phyloP scores from a whole-genome alignment of 208 protist genomes.

The Trypanosoma boissoni region DNA sequence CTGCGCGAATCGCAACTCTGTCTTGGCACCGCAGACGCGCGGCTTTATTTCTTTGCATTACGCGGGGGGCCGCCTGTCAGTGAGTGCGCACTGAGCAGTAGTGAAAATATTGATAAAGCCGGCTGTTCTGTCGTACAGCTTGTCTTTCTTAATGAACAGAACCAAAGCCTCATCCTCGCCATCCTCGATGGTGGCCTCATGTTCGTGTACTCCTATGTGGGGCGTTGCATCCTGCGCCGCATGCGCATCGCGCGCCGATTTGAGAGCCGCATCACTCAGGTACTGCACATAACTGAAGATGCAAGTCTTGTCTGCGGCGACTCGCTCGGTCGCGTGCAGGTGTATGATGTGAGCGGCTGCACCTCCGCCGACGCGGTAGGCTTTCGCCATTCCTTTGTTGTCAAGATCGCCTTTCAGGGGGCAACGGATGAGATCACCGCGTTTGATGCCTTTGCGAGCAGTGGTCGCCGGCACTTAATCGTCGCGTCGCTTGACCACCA shows the following conservation, averaged over 20 bases:
- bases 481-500: constrained; percentile 55
- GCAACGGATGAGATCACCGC: constrained; percentile 33
- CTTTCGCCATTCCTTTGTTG: constrained; percentile 20
- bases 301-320: constrained; percentile 33
- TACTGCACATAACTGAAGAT: constrained; percentile 31
- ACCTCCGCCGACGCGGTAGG: constrained; percentile 21
- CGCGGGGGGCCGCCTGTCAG: constrained; percentile 53
- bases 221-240: constrained; percentile 39
- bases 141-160: constrained; percentile 64
- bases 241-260: constrained; percentile 35
- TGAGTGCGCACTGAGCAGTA: constrained; percentile 43
- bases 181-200: constrained; percentile 69
- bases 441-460: constrained; percentile 12
- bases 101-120: constrained; percentile 35
- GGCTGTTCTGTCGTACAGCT: constrained; percentile 62
- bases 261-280: constrained; percentile 38
- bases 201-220: constrained; percentile 69
- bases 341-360: constrained; percentile 42
- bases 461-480: constrained; percentile 24
- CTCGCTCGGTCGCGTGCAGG: constrained; percentile 42
- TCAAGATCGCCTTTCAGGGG: constrained; percentile 21
- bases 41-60: constrained; percentile 77
- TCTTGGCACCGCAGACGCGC: constrained; percentile 67
- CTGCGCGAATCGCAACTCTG: constrained; percentile 79
- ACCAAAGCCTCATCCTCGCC: constrained; percentile 66